phyloP scores from a whole-genome alignment of 257 asterid species.

The Handroanthus guayacan region DNA sequence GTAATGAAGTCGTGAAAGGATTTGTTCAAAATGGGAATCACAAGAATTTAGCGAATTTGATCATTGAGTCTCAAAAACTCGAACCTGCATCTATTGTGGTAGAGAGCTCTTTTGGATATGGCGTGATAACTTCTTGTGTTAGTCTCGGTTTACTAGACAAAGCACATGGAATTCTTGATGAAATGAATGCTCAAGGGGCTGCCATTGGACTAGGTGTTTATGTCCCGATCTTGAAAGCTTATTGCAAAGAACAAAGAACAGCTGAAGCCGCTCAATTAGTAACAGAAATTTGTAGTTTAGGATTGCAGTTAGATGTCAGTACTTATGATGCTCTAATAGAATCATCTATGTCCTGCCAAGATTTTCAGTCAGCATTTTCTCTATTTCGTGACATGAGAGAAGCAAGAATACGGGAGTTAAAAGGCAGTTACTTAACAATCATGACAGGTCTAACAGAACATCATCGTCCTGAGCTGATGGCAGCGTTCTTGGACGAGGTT shows the following conservation, averaged over 20 bases:
- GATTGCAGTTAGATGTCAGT: conserved; percentile 63
- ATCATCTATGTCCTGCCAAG: conserved; percentile 90
- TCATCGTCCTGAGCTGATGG: conserved; percentile 96
- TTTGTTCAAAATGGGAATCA: conserved; percentile 60
- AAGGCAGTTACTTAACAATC: conserved; percentile 81
- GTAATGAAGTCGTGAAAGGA: conserved; percentile 65
- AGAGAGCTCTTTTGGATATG: conserved; percentile 76
- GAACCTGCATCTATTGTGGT: conserved; percentile 60
- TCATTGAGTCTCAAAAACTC: conserved; percentile 74
- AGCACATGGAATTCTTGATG: conserved; percentile 82
- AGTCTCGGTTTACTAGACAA: conserved; percentile 68
- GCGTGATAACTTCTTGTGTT: conserved; percentile 74
- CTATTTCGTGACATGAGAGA: conserved; percentile 95
- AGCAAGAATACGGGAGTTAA: conserved; percentile 67
- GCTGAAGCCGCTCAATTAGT: conserved; percentile 94
- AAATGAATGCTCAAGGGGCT: conserved; percentile 80
- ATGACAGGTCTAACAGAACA: conserved; percentile 96
- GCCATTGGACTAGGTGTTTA: conserved; percentile 79
- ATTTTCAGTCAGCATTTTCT: conserved; percentile 93
- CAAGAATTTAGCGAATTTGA: conserved; percentile 66
- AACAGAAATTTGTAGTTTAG: conserved; percentile 64
- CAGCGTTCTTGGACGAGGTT: conserved; percentile 81
- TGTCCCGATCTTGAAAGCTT: conserved; percentile 77
- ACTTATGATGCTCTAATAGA: conserved; percentile 81
- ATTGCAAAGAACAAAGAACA: conserved; percentile 75